A percentile compares a stretch with the other conserved stretches of the same genome.
Conservation (phyloP, 1,284 basidiomycete genomes). For the Sphaerobolus stellatus region DNA sequence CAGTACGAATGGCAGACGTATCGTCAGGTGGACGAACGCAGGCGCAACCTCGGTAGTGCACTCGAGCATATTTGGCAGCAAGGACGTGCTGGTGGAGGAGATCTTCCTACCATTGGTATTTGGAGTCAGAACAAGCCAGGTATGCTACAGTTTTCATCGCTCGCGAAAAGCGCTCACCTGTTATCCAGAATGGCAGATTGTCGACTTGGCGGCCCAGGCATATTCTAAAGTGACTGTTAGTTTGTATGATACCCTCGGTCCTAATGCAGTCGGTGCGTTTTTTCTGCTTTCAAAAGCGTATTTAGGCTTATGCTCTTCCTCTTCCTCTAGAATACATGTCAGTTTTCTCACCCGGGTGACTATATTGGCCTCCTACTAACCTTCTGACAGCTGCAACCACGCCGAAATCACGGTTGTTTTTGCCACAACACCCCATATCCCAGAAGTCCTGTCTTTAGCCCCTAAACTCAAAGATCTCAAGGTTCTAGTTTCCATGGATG, state of each 20-base stretch:
- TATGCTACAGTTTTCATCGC: slow-evolving; percentile 29
- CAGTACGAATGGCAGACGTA: slow-evolving; percentile 78
- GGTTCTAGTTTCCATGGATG: slow-evolving; percentile 80
- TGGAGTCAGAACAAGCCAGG: slow-evolving; percentile 79
- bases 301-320: background rate
- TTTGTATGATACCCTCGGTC: slow-evolving; percentile 90
- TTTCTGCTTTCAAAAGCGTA: slow-evolving; percentile 9
- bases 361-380: slow-evolving; percentile 18
- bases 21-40: slow-evolving; percentile 67
- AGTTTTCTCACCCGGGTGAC: slow-evolving; percentile 27
- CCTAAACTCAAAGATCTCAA: slow-evolving; percentile 65
- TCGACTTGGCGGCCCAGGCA: slow-evolving; percentile 77
- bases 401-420: slow-evolving; percentile 79
- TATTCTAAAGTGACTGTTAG: slow-evolving; percentile 84
- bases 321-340: slow-evolving; percentile 68
- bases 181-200: slow-evolving; percentile 81
- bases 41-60: slow-evolving; percentile 72
- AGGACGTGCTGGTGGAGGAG: slow-evolving; percentile 60
- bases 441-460: slow-evolving; percentile 70
- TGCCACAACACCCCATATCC: slow-evolving; percentile 71
- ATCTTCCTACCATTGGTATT: slow-evolving; percentile 68
- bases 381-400: slow-evolving; percentile 72
- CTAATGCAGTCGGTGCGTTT: slow-evolving; percentile 71
- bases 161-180: background rate
- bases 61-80: slow-evolving; percentile 64